These are phyloP conservation scores for Botrytis porri DNA, from an alignment of 2,329 filamentous ascomycete genomes.

Conservation along the genomic window DNA sequence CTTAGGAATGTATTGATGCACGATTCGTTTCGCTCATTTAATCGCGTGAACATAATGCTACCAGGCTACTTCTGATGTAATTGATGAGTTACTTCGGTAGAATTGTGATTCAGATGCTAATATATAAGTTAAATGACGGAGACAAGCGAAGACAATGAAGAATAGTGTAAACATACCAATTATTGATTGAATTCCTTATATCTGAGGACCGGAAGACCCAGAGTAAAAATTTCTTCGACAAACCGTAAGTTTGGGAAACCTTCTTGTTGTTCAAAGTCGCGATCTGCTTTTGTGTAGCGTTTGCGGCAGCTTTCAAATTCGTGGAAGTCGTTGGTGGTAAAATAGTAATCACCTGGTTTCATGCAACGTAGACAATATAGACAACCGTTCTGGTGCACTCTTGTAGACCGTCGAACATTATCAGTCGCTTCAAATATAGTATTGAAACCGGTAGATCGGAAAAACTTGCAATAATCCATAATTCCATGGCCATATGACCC, in stretches of 20 bases:
- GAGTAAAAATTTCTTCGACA: neutral
- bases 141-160: neutral
- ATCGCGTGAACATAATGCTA: neutral
- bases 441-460: neutral
- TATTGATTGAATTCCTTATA: neutral
- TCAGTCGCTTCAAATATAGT: accelerated
- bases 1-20: neutral
- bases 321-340: neutral
- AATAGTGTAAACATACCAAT: neutral
- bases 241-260: neutral
- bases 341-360: neutral
- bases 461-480: neutral
- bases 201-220: neutral
- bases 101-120: neutral
- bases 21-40: neutral
- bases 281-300: neutral
- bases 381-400: neutral
- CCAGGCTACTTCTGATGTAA: neutral
- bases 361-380: neutral
- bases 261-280: neutral
- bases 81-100: neutral
- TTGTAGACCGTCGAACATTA: neutral
- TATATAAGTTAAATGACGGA: neutral
- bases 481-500: neutral
- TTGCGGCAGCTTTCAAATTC: neutral